These are phyloP conservation scores for Angomonas deanei DNA, from an alignment of 208 protist genomes.

Conservation along the genomic window DNA sequence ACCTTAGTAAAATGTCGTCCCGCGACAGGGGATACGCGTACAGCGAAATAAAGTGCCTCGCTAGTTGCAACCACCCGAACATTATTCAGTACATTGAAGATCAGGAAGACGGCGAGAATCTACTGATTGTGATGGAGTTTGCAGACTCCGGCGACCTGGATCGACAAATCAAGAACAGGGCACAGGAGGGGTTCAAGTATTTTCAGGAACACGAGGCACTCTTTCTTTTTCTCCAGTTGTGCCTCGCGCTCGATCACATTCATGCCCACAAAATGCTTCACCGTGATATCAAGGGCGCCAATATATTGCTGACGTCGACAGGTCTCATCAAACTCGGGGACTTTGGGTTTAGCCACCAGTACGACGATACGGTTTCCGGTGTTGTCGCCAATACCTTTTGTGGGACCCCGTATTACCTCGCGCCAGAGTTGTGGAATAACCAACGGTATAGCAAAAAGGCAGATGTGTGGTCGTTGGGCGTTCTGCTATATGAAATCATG, in stretches of 20 bases:
- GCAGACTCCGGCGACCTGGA: conserved; percentile 83
- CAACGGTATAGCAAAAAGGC: conserved; percentile 86
- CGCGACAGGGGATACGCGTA: conserved; percentile 78
- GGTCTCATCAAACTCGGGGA: conserved; percentile 89
- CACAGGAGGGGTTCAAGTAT: conserved; percentile 40
- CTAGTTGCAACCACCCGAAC: conserved; percentile 77
- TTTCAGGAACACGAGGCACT: conserved; percentile 85
- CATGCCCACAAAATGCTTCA: conserved; percentile 88
- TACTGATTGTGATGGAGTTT: conserved; percentile 88
- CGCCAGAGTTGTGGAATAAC: conserved; percentile 89
- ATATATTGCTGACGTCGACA: conserved; percentile 81
- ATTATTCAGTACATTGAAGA: conserved; percentile 86
- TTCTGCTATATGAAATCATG: conserved; percentile 80
- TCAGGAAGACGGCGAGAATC: conserved; percentile 68
- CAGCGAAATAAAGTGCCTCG: conserved; percentile 84
- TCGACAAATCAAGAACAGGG: conserved; percentile 68
- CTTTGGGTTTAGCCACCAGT: conserved; percentile 89
- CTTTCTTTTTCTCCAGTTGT: conserved; percentile 85
- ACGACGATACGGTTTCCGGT: conserved; percentile 85
- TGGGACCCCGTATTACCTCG: conserved; percentile 75
- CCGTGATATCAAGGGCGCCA: conserved; percentile 88
- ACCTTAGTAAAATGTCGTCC: conserved; percentile 79
- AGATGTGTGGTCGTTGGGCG: conserved; percentile 76
- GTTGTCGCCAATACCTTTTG: conserved; percentile 83
- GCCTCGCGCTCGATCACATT: conserved; percentile 82